Evolutionary conservation across 805 yeast species (phyloP), one percentile per base, ranked within the genome.

Genomic region (Monosporozyma aerobia): DNA sequence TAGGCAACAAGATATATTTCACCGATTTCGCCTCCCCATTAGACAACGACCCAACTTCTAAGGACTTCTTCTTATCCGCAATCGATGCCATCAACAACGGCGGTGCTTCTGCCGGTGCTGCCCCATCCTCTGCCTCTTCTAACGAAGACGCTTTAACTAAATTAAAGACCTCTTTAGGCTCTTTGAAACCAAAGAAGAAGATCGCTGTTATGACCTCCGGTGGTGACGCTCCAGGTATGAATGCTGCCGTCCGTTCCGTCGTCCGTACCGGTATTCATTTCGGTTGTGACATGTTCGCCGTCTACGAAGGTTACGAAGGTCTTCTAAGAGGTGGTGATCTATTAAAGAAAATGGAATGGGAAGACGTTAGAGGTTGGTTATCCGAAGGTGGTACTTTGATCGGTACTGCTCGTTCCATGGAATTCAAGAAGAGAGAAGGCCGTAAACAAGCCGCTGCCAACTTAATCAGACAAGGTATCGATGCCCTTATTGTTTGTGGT

Each of bases 141-240:
- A 41, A 40, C 10, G 51, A 49, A 27, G 60, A 58, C 5, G 63
- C 68, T 11, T 56, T 56, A 14, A 50, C 56, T 29, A 30, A 52
- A 29, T 55, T 63, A 50, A 58, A 55, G 43, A 49, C 60, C 48
- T 48, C 64, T 27, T 48, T 62, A 44, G 51, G 58, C 11, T 55
- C 56, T 47, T 39, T 41, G 6, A 52, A 54, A 29, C 45, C 54
- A 53, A 67, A 64, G 60, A 64, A 64, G 60, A 67, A 67, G 52
- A 87, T 94, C 57, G 99, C 95, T 4, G 94, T 94, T 49, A 90
- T 94, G 92, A 94, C 98, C 5, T 88, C 96, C 1, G 99, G 99
- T 61, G 99, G 99, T 71, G 99, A 94, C 68, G 87, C 98, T 51
- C 99, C 95, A 32, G 99, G 99, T 63, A 94, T 94, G 99, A 89